phyloP scores from a whole-genome alignment of 495 filamentous ascomycete species.

The Aspergillus sclerotioniger region DNA sequence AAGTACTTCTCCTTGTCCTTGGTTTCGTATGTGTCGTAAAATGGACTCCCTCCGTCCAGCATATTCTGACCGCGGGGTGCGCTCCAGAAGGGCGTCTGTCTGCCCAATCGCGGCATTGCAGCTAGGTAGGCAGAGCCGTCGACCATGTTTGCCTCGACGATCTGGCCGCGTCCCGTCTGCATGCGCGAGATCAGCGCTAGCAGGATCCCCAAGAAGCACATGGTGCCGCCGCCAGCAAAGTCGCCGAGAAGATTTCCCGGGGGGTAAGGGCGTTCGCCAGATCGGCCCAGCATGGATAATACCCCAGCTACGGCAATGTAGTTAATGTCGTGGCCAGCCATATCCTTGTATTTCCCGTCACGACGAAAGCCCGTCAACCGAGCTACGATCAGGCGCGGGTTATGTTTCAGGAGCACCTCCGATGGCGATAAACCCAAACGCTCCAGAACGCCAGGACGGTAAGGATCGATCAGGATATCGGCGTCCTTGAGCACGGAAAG shows the following conservation, averaged over 20 bases:
- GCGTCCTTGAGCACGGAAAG: slow-evolving; percentile 58
- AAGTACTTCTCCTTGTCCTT: slow-evolving; percentile 74
- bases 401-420: slow-evolving; percentile 58
- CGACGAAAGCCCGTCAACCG: slow-evolving; percentile 87
- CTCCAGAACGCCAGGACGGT: slow-evolving; percentile 86
- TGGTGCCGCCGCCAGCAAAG: slow-evolving; percentile 87
- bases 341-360: slow-evolving; percentile 76
- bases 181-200: slow-evolving; percentile 43
- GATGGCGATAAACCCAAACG: slow-evolving; percentile 70
- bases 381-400: slow-evolving; percentile 76
- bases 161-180: slow-evolving; percentile 67
- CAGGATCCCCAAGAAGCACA: slow-evolving; percentile 61
- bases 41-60: slow-evolving; percentile 82
- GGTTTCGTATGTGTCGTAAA: slow-evolving; percentile 85
- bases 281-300: slow-evolving; percentile 69
- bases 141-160: slow-evolving; percentile 96
- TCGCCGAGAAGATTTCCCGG: slow-evolving; percentile 85
- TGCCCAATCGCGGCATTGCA: slow-evolving; percentile 66
- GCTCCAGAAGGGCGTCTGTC: slow-evolving; percentile 58
- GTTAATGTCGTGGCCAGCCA: slow-evolving; percentile 99
- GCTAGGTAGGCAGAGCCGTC: slow-evolving; percentile 79
- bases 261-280: slow-evolving; percentile 65
- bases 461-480: slow-evolving; percentile 90
- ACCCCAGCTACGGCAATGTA: slow-evolving; percentile 88
- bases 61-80: slow-evolving; percentile 68